Evolutionary conservation across 2,329 filamentous ascomycete genomes (phyloP).

Genomic region (Trichophyton schoenleinii): DNA sequence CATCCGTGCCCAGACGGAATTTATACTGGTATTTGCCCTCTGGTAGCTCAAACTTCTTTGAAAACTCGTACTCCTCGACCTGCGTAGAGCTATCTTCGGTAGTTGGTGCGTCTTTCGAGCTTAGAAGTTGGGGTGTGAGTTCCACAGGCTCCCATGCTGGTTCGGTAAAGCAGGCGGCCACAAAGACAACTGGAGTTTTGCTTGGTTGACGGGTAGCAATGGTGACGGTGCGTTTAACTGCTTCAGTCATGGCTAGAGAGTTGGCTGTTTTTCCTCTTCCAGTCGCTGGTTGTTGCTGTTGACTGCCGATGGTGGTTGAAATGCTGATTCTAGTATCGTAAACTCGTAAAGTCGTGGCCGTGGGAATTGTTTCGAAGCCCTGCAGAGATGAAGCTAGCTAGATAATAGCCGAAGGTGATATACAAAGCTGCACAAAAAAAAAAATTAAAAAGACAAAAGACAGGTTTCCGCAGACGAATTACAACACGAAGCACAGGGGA

Average conservation of each 20-base stretch:
- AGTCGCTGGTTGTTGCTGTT: not conserved
- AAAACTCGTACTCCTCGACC: conserved; percentile 13
- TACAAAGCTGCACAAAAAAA: not conserved
- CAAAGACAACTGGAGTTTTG: conserved; percentile 18
- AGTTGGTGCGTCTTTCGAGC: not conserved
- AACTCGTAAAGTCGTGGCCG: conserved; percentile 5
- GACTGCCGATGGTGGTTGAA: too few species aligned
- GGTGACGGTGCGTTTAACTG: conserved; percentile 13
- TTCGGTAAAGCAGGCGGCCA: conserved; percentile 20
- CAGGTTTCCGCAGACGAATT: not conserved
- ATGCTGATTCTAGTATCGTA: not conserved
- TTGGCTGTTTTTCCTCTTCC: not conserved
- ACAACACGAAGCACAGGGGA: not conserved
- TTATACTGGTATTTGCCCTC: conserved; percentile 19
- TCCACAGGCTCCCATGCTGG: conserved; percentile 21
- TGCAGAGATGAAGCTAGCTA: not conserved
- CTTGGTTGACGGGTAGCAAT: conserved; percentile 20
- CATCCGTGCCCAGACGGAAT: conserved; percentile 18
- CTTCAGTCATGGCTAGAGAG: conserved; percentile 1
- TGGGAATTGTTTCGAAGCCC: not conserved
- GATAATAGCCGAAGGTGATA: not conserved
- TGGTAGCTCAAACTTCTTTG: conserved; percentile 11
- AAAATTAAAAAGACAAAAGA: too few species aligned
- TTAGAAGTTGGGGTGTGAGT: conserved; percentile 15
- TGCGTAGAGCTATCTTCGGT: conserved; percentile 9